phyloP scores from a whole-genome alignment of 805 yeast genomes.

The Clavispora santaluciae region DNA sequence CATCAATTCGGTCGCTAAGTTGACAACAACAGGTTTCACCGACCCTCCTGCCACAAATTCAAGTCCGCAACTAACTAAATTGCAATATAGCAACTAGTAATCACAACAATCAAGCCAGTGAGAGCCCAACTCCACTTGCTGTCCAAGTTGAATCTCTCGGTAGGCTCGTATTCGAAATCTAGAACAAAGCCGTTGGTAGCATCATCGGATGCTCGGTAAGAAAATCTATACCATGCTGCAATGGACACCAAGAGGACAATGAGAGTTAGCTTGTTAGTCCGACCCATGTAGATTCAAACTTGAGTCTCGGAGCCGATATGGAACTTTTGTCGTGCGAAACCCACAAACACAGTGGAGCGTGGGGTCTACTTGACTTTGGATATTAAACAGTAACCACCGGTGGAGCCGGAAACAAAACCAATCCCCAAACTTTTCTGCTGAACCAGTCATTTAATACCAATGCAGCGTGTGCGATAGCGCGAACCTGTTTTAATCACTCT shows the following conservation, averaged over 20 bases:
- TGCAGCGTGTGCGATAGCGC: not conserved
- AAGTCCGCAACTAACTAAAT: not conserved
- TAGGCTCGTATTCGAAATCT: conserved; percentile 11
- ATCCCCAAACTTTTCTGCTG: not conserved
- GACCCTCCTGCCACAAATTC: too few species aligned
- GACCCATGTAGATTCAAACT: not conserved
- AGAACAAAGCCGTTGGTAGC: not conserved
- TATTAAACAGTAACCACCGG: too few species aligned
- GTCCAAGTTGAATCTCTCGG: conserved; percentile 12
- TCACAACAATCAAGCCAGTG: conserved; percentile 4
- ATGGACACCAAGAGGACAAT: not conserved
- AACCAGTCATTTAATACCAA: not conserved
- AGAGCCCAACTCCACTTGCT: conserved; percentile 8
- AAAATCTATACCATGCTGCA: not conserved
- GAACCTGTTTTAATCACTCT: not conserved
- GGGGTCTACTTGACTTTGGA: too few species aligned
- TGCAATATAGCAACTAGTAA: conserved; percentile 2
- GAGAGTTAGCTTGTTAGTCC: not conserved
- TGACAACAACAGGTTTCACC: too few species aligned
- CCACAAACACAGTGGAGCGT: not conserved
- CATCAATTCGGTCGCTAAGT: too few species aligned
- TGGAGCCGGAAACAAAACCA: too few species aligned
- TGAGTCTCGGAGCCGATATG: not conserved
- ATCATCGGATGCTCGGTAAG: not conserved
- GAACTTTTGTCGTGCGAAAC: not conserved